Evolutionary conservation across 148 eudicot species (phyloP), one percentile per base, ranked within the genome.

Genomic region (Persicaria maculosa): DNA sequence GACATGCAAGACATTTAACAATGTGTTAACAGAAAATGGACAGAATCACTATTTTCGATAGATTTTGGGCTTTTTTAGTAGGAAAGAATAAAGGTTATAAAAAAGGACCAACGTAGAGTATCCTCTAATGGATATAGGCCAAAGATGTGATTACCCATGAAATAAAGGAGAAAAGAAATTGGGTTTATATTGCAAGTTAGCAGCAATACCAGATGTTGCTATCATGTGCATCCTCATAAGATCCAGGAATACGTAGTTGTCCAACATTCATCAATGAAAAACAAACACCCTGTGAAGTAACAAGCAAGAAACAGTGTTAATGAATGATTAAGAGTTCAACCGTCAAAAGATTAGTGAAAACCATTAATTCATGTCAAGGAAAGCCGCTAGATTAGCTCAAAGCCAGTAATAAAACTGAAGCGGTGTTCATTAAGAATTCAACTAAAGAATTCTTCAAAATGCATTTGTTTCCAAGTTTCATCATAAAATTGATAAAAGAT

Each of bases 221-320:
- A 67, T 86, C 87, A 65, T 78, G 77, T 68, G 74, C 80, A 55
- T 73, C 74, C 47, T 71, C 80, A 61, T 75, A 48, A 76, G 76
- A 46, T 36, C 73, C 80, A 74, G 84, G 84, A 72, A 74, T 68
- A 73, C 52, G 73, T 8, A 88, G 69, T 55, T 82, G 85, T 74
- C 93, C 89, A 73, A 84, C 75, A 59, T 82, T 81, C 81, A 94
- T 82, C 57, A 94, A 84, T 80, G 90, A 74, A 82, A 80, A 81
- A 68, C 96, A 94, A 50, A 85, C 82, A 77, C 86, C 98, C 98
- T 94, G 74, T 79, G 16, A 65, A 36, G 45, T 11, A 36, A 12
- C 70, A 65, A 20, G 47, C 70, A 65, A 65, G 43, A 65, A 4
- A 0, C 15, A 46, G 47, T 65, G 19, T 40, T 40, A 65, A 43